Evolutionary conservation across 2,329 filamentous ascomycete species (phyloP), one percentile per base, ranked within the genome.

Genomic region (Verticillium longisporum): DNA sequence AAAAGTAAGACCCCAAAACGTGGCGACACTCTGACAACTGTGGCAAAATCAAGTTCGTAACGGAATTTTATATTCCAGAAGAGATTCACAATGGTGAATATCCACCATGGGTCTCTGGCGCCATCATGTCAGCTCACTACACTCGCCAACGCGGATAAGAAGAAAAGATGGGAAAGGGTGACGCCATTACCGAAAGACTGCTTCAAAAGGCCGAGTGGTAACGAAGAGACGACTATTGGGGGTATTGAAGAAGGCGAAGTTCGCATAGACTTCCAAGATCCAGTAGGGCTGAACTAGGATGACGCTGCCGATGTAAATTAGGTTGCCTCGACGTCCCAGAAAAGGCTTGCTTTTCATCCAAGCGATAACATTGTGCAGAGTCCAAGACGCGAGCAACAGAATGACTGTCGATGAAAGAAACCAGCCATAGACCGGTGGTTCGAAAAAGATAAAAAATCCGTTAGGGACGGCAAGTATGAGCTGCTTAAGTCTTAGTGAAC

Each of bases 291-390:
- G 83, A 11, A 78, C 84, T 1, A 86, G 72, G 11, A 84, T 72
- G 53, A 88, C 78, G 0, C 82, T 87, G 54, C 75, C 74, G 58
- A 88, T 84, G 67, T 87, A 88, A 60, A 87, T 70, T 10, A 75
- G 68, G 56, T 80, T 85, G 34, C 79, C 77, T 7, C 75, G 72
- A 34, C 72, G 76, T 2, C 76, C 76, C 7, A 88, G 73, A 66
- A 88, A 87, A 0, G 86, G 86, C 59, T 79, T 81, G 64, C 83
- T 85, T 71, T 88, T 88, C 71, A 89, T 81, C 86, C 86, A 89
- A 0, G 86, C 80, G 62, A 89, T 84, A 62, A 88, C 77, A 64
- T 88, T 89, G 70, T 89, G 86, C 9, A 89, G 72, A 13, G 77
- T 80, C 83, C 85, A 88, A 3, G 83, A 87, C n/a, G 80, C 73